Percentiles rank a stretch among this genome's conserved stretches.
These are phyloP conservation scores for Rhododendron vialii DNA, from an alignment of 148 eudicot species.

Conservation along the genomic window DNA sequence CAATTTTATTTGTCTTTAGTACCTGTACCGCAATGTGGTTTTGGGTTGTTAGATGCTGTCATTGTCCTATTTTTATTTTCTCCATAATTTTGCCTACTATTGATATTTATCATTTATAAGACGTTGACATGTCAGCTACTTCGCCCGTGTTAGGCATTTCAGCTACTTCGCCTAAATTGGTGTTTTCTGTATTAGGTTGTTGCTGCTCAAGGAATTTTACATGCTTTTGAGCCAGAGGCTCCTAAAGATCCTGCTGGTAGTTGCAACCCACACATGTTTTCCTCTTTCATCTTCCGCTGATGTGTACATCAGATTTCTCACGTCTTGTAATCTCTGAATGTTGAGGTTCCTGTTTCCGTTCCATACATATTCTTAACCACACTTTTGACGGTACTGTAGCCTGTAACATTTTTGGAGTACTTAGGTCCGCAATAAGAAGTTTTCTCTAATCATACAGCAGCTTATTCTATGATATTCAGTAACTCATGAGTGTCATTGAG, in stretches of 20 bases:
- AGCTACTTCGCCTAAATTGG: background rate
- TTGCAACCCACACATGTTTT: background rate
- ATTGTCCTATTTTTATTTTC: background rate
- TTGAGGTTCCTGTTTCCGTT: background rate
- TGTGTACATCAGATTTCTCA: background rate
- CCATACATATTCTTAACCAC: background rate
- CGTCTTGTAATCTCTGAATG: background rate
- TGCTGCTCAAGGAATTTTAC: slow-evolving; percentile 30
- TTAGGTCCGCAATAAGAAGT: background rate
- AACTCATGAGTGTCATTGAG: background rate
- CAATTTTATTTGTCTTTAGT: too few relatives aligned
- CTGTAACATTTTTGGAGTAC: background rate
- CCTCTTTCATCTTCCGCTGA: background rate
- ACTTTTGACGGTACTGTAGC: background rate
- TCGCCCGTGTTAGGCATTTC: background rate
- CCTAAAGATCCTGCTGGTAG: slow-evolving; percentile 50
- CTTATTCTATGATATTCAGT: background rate
- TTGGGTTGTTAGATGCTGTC: background rate
- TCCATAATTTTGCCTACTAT: background rate
- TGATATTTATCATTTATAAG: background rate
- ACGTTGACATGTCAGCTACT: background rate
- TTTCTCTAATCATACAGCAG: background rate
- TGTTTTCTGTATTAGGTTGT: slow-evolving; percentile 26
- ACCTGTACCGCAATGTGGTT: background rate
- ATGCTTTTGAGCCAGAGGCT: slow-evolving; percentile 68